Evolutionary conservation across 108 stramenopile genomes (phyloP).

Genomic region (Nitzschia sp.): DNA sequence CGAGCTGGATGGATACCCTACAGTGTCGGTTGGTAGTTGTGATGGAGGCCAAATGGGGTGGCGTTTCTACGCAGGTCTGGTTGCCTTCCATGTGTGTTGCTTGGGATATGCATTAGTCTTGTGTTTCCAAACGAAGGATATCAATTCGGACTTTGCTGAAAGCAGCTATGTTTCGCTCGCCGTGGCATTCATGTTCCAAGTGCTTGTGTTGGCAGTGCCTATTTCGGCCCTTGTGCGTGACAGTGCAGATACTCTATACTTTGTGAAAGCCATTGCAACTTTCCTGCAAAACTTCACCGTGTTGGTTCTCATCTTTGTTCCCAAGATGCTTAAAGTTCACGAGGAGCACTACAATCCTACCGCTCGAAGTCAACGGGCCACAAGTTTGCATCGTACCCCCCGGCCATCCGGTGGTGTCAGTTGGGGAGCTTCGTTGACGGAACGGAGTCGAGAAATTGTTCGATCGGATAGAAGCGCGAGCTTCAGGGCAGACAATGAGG

Average conservation of each 20-base stretch:
- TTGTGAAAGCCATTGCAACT: slow-evolving; percentile 35
- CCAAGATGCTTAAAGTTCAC: slow-evolving; percentile 33
- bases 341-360: slow-evolving; percentile 2
- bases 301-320: slow-evolving; percentile 46
- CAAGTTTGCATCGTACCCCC: too few relatives aligned
- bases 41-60: slow-evolving; percentile 12
- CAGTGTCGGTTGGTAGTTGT: slow-evolving; percentile 30
- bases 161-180: slow-evolving; percentile 40
- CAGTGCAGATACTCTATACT: slow-evolving; percentile 34
- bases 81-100: slow-evolving; percentile 32
- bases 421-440: too few relatives aligned
- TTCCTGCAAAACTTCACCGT: slow-evolving; percentile 36
- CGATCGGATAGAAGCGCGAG: too few relatives aligned
- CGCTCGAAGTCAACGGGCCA: neutral
- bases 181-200: slow-evolving; percentile 50
- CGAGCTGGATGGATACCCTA: slow-evolving; percentile 21
- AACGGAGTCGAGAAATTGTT: too few relatives aligned
- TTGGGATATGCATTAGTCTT: slow-evolving; percentile 34
- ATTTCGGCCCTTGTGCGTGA: slow-evolving; percentile 39
- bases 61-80: slow-evolving; percentile 20
- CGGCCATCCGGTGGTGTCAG: too few relatives aligned
- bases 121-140: slow-evolving; percentile 30
- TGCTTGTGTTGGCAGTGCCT: slow-evolving; percentile 37
- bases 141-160: slow-evolving; percentile 48
- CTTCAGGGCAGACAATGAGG: too few relatives aligned